These are phyloP conservation scores for Magnusiomyces magnusii DNA, from an alignment of 1,139 yeast genomes.

Conservation along the genomic window DNA sequence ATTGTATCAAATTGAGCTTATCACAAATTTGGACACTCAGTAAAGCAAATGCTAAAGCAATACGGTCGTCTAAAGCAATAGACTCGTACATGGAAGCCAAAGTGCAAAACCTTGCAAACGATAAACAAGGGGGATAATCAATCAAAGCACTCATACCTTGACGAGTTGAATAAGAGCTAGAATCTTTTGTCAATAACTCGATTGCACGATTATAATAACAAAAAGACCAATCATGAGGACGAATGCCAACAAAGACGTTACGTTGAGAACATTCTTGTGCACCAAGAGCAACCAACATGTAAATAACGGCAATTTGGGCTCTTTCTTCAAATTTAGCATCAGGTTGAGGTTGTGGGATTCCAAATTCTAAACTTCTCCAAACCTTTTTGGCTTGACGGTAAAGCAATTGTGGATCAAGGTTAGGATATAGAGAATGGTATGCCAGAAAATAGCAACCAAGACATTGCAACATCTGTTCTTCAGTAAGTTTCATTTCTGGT, in stretches of 20 bases:
- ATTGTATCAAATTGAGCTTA: neutral
- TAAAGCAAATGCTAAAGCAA: neutral
- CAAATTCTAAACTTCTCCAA: constrained; percentile 22
- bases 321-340: constrained; percentile 7
- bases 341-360: constrained; percentile 3
- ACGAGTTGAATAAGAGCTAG: neutral
- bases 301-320: constrained; percentile 21
- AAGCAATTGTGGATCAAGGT: constrained; percentile 22
- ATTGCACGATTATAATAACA: constrained; percentile 3
- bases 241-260: constrained; percentile 2
- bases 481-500: constrained; percentile 16
- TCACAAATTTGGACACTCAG: neutral
- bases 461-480: constrained; percentile 24
- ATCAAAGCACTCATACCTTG: neutral
- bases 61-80: neutral
- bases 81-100: neutral
- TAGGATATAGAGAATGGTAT: constrained; percentile 20
- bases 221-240: constrained; percentile 3
- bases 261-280: constrained; percentile 10
- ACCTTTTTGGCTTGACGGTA: constrained; percentile 20
- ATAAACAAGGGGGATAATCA: neutral
- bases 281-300: constrained; percentile 21
- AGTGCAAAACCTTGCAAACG: neutral
- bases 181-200: neutral
- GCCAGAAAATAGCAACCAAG: constrained; percentile 18